Evolutionary conservation across 2,329 filamentous ascomycete genomes (phyloP).

Genomic region (Cladophialophora yegresii): DNA sequence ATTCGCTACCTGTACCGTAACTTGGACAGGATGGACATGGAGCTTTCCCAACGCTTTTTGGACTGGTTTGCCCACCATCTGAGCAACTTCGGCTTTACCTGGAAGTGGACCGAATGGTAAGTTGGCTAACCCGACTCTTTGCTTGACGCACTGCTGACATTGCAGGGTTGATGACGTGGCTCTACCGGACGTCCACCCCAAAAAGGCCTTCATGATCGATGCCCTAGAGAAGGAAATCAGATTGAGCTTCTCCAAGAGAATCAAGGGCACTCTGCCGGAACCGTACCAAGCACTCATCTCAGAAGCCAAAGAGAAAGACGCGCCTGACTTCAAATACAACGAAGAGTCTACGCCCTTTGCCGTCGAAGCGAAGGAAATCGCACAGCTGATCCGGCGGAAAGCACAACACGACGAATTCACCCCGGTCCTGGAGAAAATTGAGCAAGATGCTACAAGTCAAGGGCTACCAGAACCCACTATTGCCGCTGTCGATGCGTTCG

Average conservation of each 20-base stretch:
- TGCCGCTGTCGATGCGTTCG: conserved; percentile 87
- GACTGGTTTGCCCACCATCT: conserved; percentile 98
- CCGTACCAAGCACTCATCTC: conserved; percentile 79
- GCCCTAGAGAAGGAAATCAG: conserved; percentile 96
- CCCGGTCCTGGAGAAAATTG: conserved; percentile 74
- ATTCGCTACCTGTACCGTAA: conserved; percentile 90
- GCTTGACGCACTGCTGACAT: conserved; percentile 6
- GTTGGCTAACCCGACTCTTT: conserved; percentile 35
- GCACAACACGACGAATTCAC: conserved; percentile 85
- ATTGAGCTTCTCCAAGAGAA: conserved; percentile 91
- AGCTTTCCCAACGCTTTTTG: conserved; percentile 82
- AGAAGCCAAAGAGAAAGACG: conserved; percentile 87
- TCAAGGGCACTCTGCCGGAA: conserved; percentile 87
- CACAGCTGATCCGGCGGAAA: conserved; percentile 78
- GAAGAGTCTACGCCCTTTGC: conserved; percentile 76
- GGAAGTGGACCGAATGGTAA: conserved; percentile 98
- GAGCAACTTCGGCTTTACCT: conserved; percentile 98
- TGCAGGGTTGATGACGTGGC: conserved; percentile 74
- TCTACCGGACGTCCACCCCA: conserved; percentile 74
- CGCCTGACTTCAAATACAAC: conserved; percentile 91
- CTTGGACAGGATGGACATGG: conserved; percentile 78
- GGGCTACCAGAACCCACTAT: conserved; percentile 72
- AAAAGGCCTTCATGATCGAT: conserved; percentile 89
- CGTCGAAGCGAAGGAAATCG: conserved; percentile 78
- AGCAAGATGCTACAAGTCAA: conserved; percentile 72